Percentiles rank a stretch among this genome's conserved stretches.
Conservation (phyloP, 768 basidiomycete genomes). For the Leccinum variicolor region DNA sequence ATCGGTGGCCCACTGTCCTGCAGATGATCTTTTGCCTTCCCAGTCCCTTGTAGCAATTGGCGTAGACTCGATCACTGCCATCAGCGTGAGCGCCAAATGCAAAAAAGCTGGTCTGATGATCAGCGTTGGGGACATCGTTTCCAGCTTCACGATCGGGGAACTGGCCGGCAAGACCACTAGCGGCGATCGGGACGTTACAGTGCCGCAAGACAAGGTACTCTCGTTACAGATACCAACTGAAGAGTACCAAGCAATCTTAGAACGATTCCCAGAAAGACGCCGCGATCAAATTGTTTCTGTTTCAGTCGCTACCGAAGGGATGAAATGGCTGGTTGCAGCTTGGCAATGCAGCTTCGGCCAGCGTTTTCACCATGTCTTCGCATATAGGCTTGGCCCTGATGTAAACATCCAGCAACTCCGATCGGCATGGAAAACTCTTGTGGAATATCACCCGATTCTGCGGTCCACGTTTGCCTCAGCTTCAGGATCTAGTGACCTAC, state of each 20-base stretch:
- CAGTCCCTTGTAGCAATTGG: conserved; percentile 42
- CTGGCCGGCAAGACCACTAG: conserved; percentile 13
- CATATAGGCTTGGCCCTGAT: conserved; percentile 32
- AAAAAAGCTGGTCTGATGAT: conserved; percentile 32
- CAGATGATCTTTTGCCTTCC: conserved; percentile 27
- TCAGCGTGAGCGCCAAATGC: conserved; percentile 40
- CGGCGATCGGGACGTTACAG: neutral
- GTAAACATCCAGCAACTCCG: conserved; percentile 30
- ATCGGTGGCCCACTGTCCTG: conserved; percentile 26
- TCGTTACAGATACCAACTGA: conserved; percentile 5
- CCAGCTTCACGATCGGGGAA: conserved; percentile 21
- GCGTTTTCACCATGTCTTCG: conserved; percentile 44
- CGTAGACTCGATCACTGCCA: conserved; percentile 49
- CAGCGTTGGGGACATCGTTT: conserved; percentile 35
- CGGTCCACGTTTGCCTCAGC: conserved; percentile 40
- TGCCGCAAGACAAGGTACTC: neutral
- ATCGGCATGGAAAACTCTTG: conserved; percentile 37
- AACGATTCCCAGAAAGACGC: conserved; percentile 13
- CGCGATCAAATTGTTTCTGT: conserved; percentile 18
- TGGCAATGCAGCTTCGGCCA: conserved; percentile 42
- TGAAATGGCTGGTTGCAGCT: conserved; percentile 39
- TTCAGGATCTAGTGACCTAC: conserved; percentile 13
- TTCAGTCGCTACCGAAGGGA: conserved; percentile 26
- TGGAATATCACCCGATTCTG: conserved; percentile 36
- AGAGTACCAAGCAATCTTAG: conserved; percentile 11